phyloP scores from a whole-genome alignment of 2,329 filamentous ascomycete genomes.

The Fusarium sublunatum region DNA sequence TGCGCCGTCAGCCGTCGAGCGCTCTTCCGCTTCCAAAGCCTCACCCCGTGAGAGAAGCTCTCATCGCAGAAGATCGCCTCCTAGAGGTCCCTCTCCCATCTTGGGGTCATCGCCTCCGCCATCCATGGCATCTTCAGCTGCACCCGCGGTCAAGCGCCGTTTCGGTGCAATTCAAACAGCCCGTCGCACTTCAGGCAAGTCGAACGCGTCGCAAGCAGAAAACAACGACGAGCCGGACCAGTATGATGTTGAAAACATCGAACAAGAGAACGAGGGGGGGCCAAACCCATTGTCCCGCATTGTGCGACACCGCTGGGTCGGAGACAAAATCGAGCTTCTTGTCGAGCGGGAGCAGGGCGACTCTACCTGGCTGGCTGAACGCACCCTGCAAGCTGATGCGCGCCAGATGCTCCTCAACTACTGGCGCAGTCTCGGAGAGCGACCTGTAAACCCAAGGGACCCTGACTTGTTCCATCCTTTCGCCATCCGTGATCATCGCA shows the following conservation, averaged over 20 bases:
- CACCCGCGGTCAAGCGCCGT: too few species aligned
- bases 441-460: slow-evolving; percentile 49
- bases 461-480: slow-evolving; percentile 50
- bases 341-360: slow-evolving; percentile 49
- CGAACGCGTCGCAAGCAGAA: not conserved
- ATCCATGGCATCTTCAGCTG: not conserved
- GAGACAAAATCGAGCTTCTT: slow-evolving; percentile 46
- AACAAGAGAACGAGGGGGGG: not conserved
- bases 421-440: slow-evolving; percentile 49
- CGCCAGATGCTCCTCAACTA: slow-evolving; percentile 48
- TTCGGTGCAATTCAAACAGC: too few species aligned
- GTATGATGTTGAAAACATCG: slow-evolving; percentile 3
- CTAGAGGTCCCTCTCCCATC: not conserved
- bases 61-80: not conserved
- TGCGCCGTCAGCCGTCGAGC: not conserved
- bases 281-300: slow-evolving; percentile 21
- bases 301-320: slow-evolving; percentile 46
- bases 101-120: not conserved
- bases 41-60: slow-evolving; percentile 1
- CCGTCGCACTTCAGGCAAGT: not conserved
- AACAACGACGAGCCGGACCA: not conserved
- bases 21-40: not conserved
- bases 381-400: slow-evolving; percentile 50
- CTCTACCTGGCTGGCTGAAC: slow-evolving; percentile 52
- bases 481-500: slow-evolving; percentile 49